Conservation (phyloP, 1,284 basidiomycete genomes). For the Tilletia caries region DNA sequence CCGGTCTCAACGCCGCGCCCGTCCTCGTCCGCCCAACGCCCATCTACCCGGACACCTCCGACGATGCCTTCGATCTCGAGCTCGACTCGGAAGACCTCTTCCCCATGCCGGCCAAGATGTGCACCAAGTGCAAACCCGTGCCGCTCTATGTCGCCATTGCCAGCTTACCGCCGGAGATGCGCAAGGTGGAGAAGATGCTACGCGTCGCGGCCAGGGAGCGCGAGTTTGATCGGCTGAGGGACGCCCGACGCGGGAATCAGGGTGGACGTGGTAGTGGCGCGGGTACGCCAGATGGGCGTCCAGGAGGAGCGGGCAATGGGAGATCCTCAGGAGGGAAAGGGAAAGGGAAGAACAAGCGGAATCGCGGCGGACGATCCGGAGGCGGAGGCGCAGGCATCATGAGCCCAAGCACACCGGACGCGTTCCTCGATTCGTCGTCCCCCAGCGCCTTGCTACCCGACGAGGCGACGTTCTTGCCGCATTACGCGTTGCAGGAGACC, state of each 20-base stretch:
- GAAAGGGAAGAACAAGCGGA: constrained; percentile 10
- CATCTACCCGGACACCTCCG: constrained; percentile 4
- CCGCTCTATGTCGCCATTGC: constrained; percentile 38
- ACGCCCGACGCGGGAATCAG: neutral
- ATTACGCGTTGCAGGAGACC: constrained; percentile 7
- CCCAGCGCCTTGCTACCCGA: no score
- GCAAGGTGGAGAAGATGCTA: constrained; percentile 38
- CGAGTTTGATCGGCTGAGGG: constrained; percentile 10
- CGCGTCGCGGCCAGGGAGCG: constrained; percentile 14
- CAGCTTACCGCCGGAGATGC: constrained; percentile 45
- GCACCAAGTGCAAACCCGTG: constrained; percentile 43
- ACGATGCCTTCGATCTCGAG: constrained; percentile 14
- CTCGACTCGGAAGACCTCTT: constrained; percentile 30
- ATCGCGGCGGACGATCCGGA: neutral
- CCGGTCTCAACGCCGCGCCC: neutral
- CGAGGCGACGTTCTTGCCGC: neutral
- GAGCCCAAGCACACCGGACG: neutral
- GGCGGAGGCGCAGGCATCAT: neutral
- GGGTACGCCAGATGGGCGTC: neutral
- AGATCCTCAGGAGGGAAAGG: constrained; percentile 6
- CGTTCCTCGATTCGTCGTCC: neutral
- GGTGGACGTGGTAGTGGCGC: neutral
- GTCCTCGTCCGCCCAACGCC: constrained; percentile 11
- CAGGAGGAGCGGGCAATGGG: neutral
- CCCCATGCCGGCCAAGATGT: constrained; percentile 40